Evolutionary conservation across 2,329 filamentous ascomycete genomes (phyloP), one percentile per base, ranked within the genome.

Genomic region (Epichloe hybrida): DNA sequence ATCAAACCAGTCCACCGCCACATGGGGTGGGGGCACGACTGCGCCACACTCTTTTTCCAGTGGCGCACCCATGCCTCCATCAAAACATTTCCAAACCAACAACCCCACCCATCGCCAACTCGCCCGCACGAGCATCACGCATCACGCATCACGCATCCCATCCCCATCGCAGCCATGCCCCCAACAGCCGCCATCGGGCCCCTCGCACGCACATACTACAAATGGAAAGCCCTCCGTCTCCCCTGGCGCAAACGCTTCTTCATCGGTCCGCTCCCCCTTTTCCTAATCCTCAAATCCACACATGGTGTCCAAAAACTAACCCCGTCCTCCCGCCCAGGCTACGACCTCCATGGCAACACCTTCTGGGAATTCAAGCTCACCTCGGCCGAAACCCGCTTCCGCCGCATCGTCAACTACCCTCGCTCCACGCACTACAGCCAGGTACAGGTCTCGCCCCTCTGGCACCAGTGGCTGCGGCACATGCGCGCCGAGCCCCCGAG

Each of bases 381-480:
- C 34, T 48, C 49, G 27, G 27, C 54, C 51, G 54, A 64, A 37
- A 65, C 69, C 46, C 75, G 77, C 56, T 77, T 76, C 73, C 76
- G 80, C 35, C 77, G 80, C 61, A 82, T 83, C 55, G 79, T 83
- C 46, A 61, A 78, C 57, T 81, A 78, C 64, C 78, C 79, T 11
- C 66, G 70, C 46, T 68, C 68, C 42, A 72, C 73, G 3, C 77
- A 79, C 62, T 69, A 72, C 59, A 76, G 72, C 58, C 72, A 77
- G 36, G 73, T 83, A 50, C 66, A 66, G 51, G 79, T 84, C 53
- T 69, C 75, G 48, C 80, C 81, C 11, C 71, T 74, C 55, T 85
- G 81, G 81, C 80, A 84, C 65, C 80, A 84, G 60, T 85, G 81
- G 81, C 71, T 85, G 46, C 77, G 81, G 15, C 72, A 84, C 62